phyloP scores from a whole-genome alignment of 331 rosid species.

The Dryas integrifolia region DNA sequence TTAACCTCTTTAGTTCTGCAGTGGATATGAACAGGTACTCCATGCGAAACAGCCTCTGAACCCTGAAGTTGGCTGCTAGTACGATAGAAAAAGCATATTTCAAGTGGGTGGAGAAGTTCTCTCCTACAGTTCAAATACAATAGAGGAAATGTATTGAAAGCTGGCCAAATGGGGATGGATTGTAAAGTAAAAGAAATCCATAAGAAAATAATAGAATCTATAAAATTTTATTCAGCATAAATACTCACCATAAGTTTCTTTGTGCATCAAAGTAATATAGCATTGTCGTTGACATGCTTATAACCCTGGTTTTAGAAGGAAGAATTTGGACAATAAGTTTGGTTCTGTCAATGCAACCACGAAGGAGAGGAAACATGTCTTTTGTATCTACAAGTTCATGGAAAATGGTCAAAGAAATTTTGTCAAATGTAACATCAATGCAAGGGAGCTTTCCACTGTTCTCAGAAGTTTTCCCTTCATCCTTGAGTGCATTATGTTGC shows the following conservation, averaged over 20 bases:
- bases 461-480: conserved; percentile 39
- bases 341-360: conserved; percentile 45
- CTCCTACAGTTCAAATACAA: conserved; percentile 51
- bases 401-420: conserved; percentile 61
- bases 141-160: conserved; percentile 11
- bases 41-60: conserved; percentile 47
- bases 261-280: conserved; percentile 67
- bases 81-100: conserved; percentile 63
- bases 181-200: background rate
- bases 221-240: conserved; percentile 21
- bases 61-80: conserved; percentile 39
- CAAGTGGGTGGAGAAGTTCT: conserved; percentile 72
- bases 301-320: conserved; percentile 68
- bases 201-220: conserved; percentile 22
- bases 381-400: conserved; percentile 65
- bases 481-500: conserved; percentile 26
- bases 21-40: conserved; percentile 69
- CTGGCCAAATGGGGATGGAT: conserved; percentile 9
- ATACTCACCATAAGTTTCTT: conserved; percentile 58
- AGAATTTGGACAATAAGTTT: conserved; percentile 60
- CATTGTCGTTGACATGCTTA: conserved; percentile 54
- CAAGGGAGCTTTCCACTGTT: conserved; percentile 46
- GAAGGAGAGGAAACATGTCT: conserved; percentile 70
- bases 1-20: conserved; percentile 72
- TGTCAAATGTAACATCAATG: conserved; percentile 52